Evolutionary conservation across 345 rosid genomes (phyloP).

Genomic region (Isatis tinctoria): DNA sequence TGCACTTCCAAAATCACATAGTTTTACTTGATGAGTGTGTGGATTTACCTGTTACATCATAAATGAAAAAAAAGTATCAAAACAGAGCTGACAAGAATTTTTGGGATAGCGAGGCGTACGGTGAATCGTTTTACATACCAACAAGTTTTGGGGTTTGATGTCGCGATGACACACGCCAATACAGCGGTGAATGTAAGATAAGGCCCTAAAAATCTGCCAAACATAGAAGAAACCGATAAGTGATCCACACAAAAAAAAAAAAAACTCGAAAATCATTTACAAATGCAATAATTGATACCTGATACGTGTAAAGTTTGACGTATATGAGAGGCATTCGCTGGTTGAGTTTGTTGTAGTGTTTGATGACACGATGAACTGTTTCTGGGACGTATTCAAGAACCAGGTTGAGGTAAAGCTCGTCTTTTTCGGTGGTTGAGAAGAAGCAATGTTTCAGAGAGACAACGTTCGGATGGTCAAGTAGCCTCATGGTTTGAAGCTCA

Average conservation of each 20-base stretch:
- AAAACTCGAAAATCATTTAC: background rate
- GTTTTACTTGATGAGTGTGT: slow-evolving; percentile 93
- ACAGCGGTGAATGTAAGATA: slow-evolving; percentile 82
- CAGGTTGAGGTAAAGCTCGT: slow-evolving; percentile 91
- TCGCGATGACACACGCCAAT: slow-evolving; percentile 95
- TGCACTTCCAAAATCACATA: slow-evolving; percentile 99
- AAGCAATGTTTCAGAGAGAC: slow-evolving; percentile 91
- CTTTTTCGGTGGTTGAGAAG: slow-evolving; percentile 94
- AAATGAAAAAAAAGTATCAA: background rate
- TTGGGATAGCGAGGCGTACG: background rate
- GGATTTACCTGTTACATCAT: slow-evolving; percentile 71
- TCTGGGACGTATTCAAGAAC: slow-evolving; percentile 98
- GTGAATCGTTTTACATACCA: slow-evolving; percentile 46
- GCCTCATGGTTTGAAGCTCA: slow-evolving; percentile 97
- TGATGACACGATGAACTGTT: slow-evolving; percentile 86
- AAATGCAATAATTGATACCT: slow-evolving; percentile 42
- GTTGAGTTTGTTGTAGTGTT: slow-evolving; percentile 83
- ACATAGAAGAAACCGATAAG: background rate
- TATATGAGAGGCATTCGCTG: slow-evolving; percentile 92
- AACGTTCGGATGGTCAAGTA: slow-evolving; percentile 92
- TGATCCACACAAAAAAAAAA: background rate
- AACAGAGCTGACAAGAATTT: background rate
- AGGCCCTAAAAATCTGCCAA: slow-evolving; percentile 87
- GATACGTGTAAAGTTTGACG: slow-evolving; percentile 88
- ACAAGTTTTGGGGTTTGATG: slow-evolving; percentile 95